Evolutionary conservation across 1,284 basidiomycete species (phyloP).

Genomic region (Amylostereum areolatum): DNA sequence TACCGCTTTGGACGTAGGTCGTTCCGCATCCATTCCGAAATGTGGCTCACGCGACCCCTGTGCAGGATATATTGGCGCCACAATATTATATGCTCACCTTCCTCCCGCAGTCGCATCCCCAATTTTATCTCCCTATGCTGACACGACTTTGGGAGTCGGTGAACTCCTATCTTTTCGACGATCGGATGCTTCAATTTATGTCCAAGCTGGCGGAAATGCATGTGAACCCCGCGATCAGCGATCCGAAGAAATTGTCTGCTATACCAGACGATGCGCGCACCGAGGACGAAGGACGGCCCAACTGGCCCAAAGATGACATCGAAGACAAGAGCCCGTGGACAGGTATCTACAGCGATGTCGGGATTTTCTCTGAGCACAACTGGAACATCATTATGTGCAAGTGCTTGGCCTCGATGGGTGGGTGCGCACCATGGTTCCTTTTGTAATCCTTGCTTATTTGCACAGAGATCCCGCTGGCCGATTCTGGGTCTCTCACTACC

Average conservation of each 20-base stretch:
- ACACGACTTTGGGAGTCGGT: conserved; percentile 80
- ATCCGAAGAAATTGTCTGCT: conserved; percentile 55
- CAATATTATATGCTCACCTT: conserved; percentile 82
- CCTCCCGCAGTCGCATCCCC: conserved; percentile 72
- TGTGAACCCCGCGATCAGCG: conserved; percentile 65
- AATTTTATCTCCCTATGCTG: conserved; percentile 75
- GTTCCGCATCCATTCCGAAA: neutral
- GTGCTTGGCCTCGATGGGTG: conserved; percentile 83
- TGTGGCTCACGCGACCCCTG: neutral
- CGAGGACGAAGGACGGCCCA: conserved; percentile 55
- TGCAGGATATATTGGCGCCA: conserved; percentile 66
- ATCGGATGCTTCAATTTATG: conserved; percentile 73
- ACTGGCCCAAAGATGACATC: conserved; percentile 44
- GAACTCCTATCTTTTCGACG: conserved; percentile 82
- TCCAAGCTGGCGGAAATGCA: conserved; percentile 69
- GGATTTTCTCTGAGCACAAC: conserved; percentile 84
- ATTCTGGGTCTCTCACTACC: conserved; percentile 65
- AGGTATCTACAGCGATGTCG: conserved; percentile 76
- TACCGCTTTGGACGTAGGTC: conserved; percentile 62
- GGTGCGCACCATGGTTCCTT: conserved; percentile 22
- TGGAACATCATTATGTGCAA: conserved; percentile 91
- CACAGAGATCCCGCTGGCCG: conserved; percentile 65
- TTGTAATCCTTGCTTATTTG: conserved; percentile 4
- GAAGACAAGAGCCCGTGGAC: conserved; percentile 44
- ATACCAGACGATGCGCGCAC: conserved; percentile 70